Conservation (phyloP, 148 eudicot genomes). For the Arctostaphylos glauca region DNA sequence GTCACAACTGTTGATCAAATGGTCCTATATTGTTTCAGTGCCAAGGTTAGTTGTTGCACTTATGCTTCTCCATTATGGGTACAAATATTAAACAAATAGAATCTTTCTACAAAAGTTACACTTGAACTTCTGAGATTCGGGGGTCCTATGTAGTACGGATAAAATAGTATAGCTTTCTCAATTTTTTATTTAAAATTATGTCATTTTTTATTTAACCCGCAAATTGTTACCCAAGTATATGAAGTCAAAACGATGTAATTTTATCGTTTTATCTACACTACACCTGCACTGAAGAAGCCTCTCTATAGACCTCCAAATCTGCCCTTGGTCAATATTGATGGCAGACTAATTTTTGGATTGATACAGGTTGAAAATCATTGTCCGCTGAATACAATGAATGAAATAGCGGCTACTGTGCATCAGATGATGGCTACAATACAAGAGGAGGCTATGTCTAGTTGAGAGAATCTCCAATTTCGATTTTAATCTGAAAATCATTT, state of each 20-base stretch:
- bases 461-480: conserved; percentile 4
- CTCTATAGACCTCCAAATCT: too few relatives aligned
- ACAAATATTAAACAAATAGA: neutral
- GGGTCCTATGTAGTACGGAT: neutral
- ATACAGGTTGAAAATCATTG: conserved; percentile 51
- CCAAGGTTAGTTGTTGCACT: conserved; percentile 36
- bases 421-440: conserved; percentile 39
- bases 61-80: too few relatives aligned
- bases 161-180: neutral
- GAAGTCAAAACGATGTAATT: neutral
- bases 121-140: neutral
- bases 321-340: neutral
- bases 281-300: too few relatives aligned
- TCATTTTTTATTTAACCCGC: too few relatives aligned
- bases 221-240: neutral
- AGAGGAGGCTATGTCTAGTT: conserved; percentile 24
- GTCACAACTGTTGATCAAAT: conserved; percentile 42
- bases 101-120: neutral
- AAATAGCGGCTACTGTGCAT: conserved; percentile 43
- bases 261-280: too few relatives aligned
- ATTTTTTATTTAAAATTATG: neutral
- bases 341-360: neutral
- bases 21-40: conserved; percentile 45
- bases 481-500: conserved; percentile 7
- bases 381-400: conserved; percentile 41